A percentile compares a stretch with the other conserved stretches of the same genome.
These are phyloP conservation scores for Waltergamsia citrina DNA, from an alignment of 2,329 filamentous ascomycete species.

Conservation along the genomic window DNA sequence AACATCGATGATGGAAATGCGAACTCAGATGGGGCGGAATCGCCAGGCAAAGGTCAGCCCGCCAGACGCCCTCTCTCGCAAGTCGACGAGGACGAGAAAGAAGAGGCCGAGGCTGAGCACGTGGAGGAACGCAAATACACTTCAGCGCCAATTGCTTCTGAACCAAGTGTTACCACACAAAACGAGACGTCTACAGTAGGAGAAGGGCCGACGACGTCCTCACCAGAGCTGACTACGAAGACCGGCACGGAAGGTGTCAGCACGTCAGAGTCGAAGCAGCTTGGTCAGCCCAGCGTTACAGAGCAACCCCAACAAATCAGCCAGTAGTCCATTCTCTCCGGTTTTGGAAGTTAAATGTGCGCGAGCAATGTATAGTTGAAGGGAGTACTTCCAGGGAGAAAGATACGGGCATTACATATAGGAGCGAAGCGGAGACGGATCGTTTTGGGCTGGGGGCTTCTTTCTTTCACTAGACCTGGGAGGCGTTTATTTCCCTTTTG, in stretches of 20 bases:
- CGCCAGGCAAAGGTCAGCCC: slow-evolving; percentile 11
- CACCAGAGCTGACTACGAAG: slow-evolving; percentile 34
- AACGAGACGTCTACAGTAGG: background rate
- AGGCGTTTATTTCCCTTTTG: no score
- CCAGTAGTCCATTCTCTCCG: no score
- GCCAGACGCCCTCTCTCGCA: slow-evolving; percentile 21
- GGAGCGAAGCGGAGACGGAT: no score
- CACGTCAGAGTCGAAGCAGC: slow-evolving; percentile 22
- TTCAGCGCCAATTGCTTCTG: no score
- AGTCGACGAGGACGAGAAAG: slow-evolving; percentile 26
- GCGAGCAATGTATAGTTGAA: no score
- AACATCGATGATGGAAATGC: slow-evolving; percentile 38
- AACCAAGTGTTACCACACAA: background rate
- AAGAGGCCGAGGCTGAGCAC: slow-evolving; percentile 20
- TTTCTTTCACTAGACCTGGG: no score
- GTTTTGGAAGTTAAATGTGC: no score
- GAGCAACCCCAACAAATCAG: no score
- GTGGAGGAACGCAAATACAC: slow-evolving; percentile 12
- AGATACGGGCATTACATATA: no score
- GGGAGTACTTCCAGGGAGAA: no score
- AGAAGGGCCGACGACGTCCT: slow-evolving; percentile 2
- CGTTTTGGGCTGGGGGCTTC: no score
- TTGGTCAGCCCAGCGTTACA: slow-evolving; percentile 27
- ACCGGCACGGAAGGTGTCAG: slow-evolving; percentile 16
- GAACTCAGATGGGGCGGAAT: slow-evolving; percentile 16